Evolutionary conservation across 352 stramenopile species (phyloP).

Genomic region (Thraustochytrium sp.): DNA sequence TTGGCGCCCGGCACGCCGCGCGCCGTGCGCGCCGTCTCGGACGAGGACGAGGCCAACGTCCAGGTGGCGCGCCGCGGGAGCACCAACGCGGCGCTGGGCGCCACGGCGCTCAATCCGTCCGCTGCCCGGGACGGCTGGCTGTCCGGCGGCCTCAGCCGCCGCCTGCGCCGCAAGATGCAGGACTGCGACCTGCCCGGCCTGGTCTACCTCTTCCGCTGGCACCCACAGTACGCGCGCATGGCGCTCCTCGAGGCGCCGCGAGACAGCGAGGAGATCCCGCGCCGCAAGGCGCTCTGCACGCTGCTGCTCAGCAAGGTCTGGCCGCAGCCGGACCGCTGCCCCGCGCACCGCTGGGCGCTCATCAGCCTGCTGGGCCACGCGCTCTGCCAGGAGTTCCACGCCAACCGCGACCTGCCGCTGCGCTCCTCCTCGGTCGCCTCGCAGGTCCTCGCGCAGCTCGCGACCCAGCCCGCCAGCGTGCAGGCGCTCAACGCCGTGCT

Average conservation of each 20-base stretch:
- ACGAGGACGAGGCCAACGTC: too few species aligned
- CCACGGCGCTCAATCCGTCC: not conserved
- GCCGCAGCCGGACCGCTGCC: not conserved
- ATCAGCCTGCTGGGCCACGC: not conserved
- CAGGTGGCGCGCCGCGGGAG: not conserved
- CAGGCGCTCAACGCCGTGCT: not conserved
- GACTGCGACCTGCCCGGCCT: not conserved
- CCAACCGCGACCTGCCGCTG: not conserved
- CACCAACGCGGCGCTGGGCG: not conserved
- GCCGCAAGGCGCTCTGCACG: not conserved
- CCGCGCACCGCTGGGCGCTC: not conserved
- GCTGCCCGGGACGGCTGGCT: not conserved
- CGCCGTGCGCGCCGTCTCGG: too few species aligned
- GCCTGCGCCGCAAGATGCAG: not conserved
- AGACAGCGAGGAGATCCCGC: not conserved
- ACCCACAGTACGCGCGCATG: slow-evolving; percentile 11
- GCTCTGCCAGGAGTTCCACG: not conserved
- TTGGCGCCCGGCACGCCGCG: too few species aligned
- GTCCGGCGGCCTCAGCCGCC: not conserved
- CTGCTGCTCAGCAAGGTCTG: slow-evolving; percentile 10
- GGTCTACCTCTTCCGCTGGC: slow-evolving; percentile 5
- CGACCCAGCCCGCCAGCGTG: not conserved
- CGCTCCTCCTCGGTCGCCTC: not conserved
- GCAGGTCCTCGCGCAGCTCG: not conserved
- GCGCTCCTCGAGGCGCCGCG: not conserved